Evolutionary conservation across 2,329 filamentous ascomycete genomes (phyloP), one percentile per base, ranked within the genome.

Genomic region (Aspergillus sp.): DNA sequence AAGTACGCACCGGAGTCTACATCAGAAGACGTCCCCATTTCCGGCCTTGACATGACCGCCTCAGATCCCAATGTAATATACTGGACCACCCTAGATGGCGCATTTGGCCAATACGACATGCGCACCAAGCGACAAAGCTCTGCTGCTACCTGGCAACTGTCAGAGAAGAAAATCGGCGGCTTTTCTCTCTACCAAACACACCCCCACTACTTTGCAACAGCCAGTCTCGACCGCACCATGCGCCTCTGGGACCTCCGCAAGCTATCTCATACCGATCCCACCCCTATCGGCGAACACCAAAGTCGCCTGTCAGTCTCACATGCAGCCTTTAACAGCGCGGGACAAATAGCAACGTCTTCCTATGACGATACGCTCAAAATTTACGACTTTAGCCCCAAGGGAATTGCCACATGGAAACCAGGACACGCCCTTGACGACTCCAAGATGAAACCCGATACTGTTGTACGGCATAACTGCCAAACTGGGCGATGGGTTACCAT

Each of bases 311-410:
- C 91, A 0, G 93, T 99, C 0, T 96, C 91, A 0, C 93, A 97
- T 72, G 95, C 93, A 0, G 90, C 93, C 0, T 99, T 93, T 87
- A 95, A 92, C 61, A 81, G 86, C 0, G 88, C 84, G 0, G 95
- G 93, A 0, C 90, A 96, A 63, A 81, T 99, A 5, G 95, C 93
- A 0, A 99, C 95, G 0, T 90, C 92, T 0, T 93, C 90, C 0
- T 99, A 99, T 71, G 95, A 99, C 69, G 92, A 99, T 67, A 96
- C 90, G 0, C 84, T 99, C 63, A 98, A 98, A 70, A 89, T 99
- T 9, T 91, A 98, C 76, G 85, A 93, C 64, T 90, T 96, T 64
- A 81, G 77, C 5, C 71, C 77, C 8, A 79, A 83, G 0, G 81
- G 83, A 8, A 81, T 87, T 0, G 73, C 77, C 0, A 77, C 79